Base-by-base conservation (phyloP, 75 land plant species). In the Ceratopteris richardii region DNA sequence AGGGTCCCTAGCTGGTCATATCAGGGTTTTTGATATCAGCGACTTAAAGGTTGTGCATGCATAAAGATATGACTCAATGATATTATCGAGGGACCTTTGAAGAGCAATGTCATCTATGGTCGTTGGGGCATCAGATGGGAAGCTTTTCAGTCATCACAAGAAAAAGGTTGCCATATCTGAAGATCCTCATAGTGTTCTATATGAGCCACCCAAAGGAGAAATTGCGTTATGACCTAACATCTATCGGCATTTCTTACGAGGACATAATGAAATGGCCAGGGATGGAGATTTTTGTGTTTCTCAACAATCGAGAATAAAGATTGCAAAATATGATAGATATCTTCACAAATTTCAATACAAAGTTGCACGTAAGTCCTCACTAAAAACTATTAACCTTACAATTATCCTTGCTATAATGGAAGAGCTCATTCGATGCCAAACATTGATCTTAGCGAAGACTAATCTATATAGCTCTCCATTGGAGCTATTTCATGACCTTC, bases 1-100 rank as follows among this genome's bases (percentile, higher is more conserved):
- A 31, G 90, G 86, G 11, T 79, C 81, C 10, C 62, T 89, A 51
- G 98, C 89, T 69, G 98, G 98, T 55, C 88, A 83, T 36, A 58
- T 94, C 70, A 94, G 83, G 66, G 83, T 79, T 13, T 94, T 86
- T 56, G 98, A 94, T 67, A 40, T 73, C 43, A 59, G 50, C 27
- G 29, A 63, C 1, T 77, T 77, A 29, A 75, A 74, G 80, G 79
- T 94, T 25, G 84, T 83, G 1, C 86, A 85, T 64, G 75, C 91
- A 0, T 80, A 85, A 75, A 83, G 77, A 63, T 94, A 67, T 65
- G 85, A 80, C 0, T 60, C 69, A 21, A 87, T 87, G 14, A 67
- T 94, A 14, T 12, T 89, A 64, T 82, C 91, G 24, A 75, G 86
- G 67, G 87, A 47, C 14, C 67, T 83, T 42, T 89, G 96, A 4